Evolutionary conservation across 2,329 filamentous ascomycete species (phyloP), one percentile per base, ranked within the genome.

Genomic region (Leptographium radiaticola): DNA sequence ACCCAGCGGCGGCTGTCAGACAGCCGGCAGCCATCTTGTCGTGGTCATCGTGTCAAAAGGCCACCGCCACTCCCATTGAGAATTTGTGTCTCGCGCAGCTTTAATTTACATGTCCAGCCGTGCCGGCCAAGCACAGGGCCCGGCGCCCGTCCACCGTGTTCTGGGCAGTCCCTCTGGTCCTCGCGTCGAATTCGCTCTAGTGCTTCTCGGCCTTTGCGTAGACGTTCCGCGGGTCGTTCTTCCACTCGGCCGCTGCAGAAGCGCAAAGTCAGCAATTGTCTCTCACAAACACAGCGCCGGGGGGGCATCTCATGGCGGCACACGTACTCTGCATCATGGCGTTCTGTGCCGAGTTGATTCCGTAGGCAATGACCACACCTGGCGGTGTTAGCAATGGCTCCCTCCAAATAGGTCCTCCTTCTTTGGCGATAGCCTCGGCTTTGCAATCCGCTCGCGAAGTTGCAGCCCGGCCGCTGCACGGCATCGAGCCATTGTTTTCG

Each of bases 201-300:
- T 64, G 62, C 54, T 64, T 63, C 50, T 56, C 53, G 10, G 58
- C 62, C 69, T 74, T 77, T 62, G 70, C 71, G 63, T 76, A 75
- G 61, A 83, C 83, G 81, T 96, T 96, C 72, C 90, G 84, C 62
- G 90, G 89, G 74, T 97, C 91, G 78, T 95, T 94, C 84, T 90
- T 94, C 82, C 81, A 96, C 76, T 97, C 89, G 64, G 87, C 87
- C 76, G 83, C 91, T 97, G 64, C 40, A 16, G 13, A n/a, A 4
- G 8, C 5, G 18, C 15, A 7, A 20, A 2, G 51, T 52, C 31
- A 52, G 50, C 31, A 45, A n/a, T 16, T 43, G 25, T 43, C 39
- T 43, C 15, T 31, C 11, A 13, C 13, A 31, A 9, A 12, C n/a
- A 6, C 34, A 10, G 34, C 34, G 34, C 34, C 8, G 15, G 12